Conservation (phyloP, 2,329 filamentous ascomycete species). For the Venturia oleaginea region DNA sequence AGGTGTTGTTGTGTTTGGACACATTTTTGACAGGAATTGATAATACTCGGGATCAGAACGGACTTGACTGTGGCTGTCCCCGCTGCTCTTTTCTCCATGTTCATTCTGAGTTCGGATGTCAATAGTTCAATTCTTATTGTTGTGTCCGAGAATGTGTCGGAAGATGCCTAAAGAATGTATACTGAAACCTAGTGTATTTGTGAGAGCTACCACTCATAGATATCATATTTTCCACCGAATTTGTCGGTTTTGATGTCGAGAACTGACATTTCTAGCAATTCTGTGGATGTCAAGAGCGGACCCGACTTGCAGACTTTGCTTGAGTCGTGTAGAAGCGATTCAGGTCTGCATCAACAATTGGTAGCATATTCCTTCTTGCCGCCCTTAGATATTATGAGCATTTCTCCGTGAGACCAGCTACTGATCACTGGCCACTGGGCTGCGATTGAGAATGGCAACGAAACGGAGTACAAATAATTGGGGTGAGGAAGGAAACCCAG, state of each 20-base stretch:
- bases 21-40: not conserved
- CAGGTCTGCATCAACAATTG: too few species aligned
- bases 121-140: not conserved
- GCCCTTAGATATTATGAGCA: too few species aligned
- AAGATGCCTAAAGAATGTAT: not conserved
- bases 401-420: too few species aligned
- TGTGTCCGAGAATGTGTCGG: not conserved
- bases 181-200: not conserved
- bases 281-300: too few species aligned
- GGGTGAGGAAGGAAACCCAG: too few species aligned
- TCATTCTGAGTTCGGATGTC: not conserved
- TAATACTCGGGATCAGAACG: not conserved
- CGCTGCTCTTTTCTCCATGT: not conserved
- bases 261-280: not conserved
- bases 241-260: not conserved
- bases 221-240: not conserved
- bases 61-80: not conserved
- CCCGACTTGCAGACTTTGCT: too few species aligned
- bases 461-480: too few species aligned
- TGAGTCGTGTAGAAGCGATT: too few species aligned
- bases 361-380: too few species aligned
- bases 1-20: not conserved
- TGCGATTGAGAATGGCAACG: too few species aligned
- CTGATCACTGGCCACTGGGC: too few species aligned
- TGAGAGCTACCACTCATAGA: not conserved